Conservation (phyloP, 1,139 yeast species). For the Geotrichum cucujoidarum region DNA sequence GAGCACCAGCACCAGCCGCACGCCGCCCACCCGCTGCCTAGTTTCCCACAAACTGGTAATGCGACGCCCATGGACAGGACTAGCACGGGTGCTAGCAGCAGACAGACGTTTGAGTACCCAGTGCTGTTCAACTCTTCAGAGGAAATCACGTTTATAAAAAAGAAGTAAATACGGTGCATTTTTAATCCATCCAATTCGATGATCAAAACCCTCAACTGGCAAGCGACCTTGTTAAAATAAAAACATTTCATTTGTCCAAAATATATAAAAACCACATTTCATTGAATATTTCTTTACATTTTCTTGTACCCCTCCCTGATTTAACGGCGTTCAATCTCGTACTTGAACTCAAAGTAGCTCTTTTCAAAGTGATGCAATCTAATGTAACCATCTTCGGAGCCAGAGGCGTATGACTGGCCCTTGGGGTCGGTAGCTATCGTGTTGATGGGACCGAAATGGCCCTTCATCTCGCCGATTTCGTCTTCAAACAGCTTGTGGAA, state of each 20-base stretch:
- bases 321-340: slow-evolving; percentile 64
- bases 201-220: not conserved
- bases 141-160: slow-evolving; percentile 4
- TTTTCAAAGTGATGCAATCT: slow-evolving; percentile 93
- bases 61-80: not conserved
- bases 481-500: slow-evolving; percentile 93
- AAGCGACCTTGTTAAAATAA: not conserved
- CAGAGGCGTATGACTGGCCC: slow-evolving; percentile 89
- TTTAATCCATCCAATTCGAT: no score
- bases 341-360: slow-evolving; percentile 84
- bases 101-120: slow-evolving; percentile 8
- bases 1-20: not conserved
- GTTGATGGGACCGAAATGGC: slow-evolving; percentile 98
- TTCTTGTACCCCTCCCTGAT: not conserved
- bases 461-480: slow-evolving; percentile 94
- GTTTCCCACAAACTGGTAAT: not conserved
- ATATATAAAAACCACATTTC: not conserved
- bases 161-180: no score
- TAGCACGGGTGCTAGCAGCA: not conserved
- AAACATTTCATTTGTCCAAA: no score
- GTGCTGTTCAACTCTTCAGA: slow-evolving; percentile 6
- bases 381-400: slow-evolving; percentile 97
- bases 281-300: not conserved
- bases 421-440: slow-evolving; percentile 91
- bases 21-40: not conserved